Evolutionary conservation across 208 protist species (phyloP), one percentile per base, ranked within the genome.

Genomic region (Porcisia hertigi): DNA sequence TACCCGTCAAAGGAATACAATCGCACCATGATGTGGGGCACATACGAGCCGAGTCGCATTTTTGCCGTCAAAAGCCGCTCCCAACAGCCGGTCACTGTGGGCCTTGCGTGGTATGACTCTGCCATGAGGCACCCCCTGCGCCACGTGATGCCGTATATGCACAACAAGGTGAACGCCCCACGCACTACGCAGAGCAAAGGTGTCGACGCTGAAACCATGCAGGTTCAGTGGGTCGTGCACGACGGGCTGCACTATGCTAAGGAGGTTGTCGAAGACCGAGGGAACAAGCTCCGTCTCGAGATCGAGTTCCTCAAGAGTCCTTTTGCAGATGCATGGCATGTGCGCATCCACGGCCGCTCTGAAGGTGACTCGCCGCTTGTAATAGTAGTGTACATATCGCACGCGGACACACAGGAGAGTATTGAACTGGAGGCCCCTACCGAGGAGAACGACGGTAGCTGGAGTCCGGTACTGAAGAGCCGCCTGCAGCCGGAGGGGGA

Each of bases 251-350:
- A 94, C 80, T 96, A 94, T 76, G 92, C 87, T 9, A 88, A 85
- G 74, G 80, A 93, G 74, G 62, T 79, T 25, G 79, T 96, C 25
- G 82, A 84, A 18, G 92, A 96, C 76, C 11, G 47, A 25, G 86
- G 76, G 3, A 91, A 92, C 75, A 77, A 71, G 41, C 70, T 70
- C 9, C 75, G 49, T 47, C 60, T 96, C 20, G 84, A 91, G 70
- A 71, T 96, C 23, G 90, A 96, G 82, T 89, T 96, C 57, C 79
- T 96, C 11, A 96, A 96, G 84, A 92, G 87, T 59, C 90, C 92
- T 9, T 87, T 87, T 16, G 92, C 88, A 9, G 82, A 90, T 34
- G 76, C 88, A 14, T 96, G 92, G 90, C 90, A 96, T 63, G 90
- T 94, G 69, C 90, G 92, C 55, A 74, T 94, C 64, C 92, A 94